A percentile compares a stretch with the other conserved stretches of the same genome.
phyloP scores from a whole-genome alignment of 768 basidiomycete species.

The Mycena olivaceomarginata region DNA sequence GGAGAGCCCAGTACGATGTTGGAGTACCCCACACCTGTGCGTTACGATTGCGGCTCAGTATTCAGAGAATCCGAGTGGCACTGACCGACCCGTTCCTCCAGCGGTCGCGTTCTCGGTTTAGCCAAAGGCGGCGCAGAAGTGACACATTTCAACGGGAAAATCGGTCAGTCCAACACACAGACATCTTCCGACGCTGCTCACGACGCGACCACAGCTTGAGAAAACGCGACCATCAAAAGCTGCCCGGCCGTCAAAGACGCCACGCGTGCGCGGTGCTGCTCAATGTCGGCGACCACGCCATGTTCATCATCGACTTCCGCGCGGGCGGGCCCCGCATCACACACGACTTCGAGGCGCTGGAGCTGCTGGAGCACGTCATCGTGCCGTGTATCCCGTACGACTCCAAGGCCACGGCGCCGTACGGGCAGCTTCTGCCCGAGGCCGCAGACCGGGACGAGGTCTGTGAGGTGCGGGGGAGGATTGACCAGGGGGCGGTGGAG shows the following conservation, averaged over 20 bases:
- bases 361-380: slow-evolving; percentile 28
- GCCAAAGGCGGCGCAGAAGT: slow-evolving; percentile 15
- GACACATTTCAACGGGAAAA: slow-evolving; percentile 37
- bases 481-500: slow-evolving; percentile 26
- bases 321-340: slow-evolving; percentile 34
- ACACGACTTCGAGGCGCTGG: slow-evolving; percentile 39
- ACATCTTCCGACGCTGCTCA: neutral
- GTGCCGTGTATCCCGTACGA: slow-evolving; percentile 36
- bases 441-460: slow-evolving; percentile 32
- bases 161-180: neutral
- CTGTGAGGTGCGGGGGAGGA: slow-evolving; percentile 13
- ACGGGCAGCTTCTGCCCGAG: slow-evolving; percentile 21
- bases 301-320: slow-evolving; percentile 37
- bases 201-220: neutral
- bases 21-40: slow-evolving; percentile 33
- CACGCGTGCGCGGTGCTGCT: slow-evolving; percentile 33
- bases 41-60: neutral
- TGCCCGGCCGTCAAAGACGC: slow-evolving; percentile 30
- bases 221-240: slow-evolving; percentile 1
- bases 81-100: neutral
- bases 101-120: slow-evolving; percentile 23
- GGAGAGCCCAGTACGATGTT: slow-evolving; percentile 20
- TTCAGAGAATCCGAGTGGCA: no score
- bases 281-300: slow-evolving; percentile 38
- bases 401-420: neutral